Evolutionary conservation across 345 rosid species (phyloP), one percentile per base, ranked within the genome.

Genomic region (Citrus sinensis): DNA sequence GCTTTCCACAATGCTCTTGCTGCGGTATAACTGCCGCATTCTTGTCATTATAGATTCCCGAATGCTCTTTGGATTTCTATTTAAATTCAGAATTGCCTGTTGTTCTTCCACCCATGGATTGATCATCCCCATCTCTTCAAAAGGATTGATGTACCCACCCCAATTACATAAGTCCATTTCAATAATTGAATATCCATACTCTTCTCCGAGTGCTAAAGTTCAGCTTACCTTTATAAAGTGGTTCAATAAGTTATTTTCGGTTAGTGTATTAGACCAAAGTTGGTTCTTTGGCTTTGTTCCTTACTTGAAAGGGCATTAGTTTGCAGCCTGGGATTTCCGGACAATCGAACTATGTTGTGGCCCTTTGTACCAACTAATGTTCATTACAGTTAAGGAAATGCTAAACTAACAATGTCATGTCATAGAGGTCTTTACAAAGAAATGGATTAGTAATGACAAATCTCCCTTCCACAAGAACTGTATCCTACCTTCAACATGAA

Each of bases 401-500:
- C 73, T 37, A 37, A 65, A 66, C 7, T 55, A 56, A 25, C 35
- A 6, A 56, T 27, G 19, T 37, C 54, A 4, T 65, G 25, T 54
- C 7, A 8, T 54, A 24, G 9, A 35, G 66, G 55, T 8, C 27
- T n/a, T 34, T 76, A 10, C 25, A 56, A 51, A 62, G 65, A 67
- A 27, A 9, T 16, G 32, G 37, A 67, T 34, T 66, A 51, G 34
- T 49, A n/a, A 46, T 11, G 58, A 22, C 27, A 66, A 62, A 59
- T 42, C 25, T n/a, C 9, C 29, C 40, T 42, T 39, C 66, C 55
- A 68, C n/a, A 55, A 14, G 75, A 55, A 65, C 65, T 49, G 29
- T 66, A 29, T 27, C 77, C 67, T 30, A 68, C 69, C 72, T 79
- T 69, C 39, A 75, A 78, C 64, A 60, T 10, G 73, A 73, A 74